Base-by-base conservation (phyloP, 805 yeast genomes). In the Wickerhamomyces bovis region DNA sequence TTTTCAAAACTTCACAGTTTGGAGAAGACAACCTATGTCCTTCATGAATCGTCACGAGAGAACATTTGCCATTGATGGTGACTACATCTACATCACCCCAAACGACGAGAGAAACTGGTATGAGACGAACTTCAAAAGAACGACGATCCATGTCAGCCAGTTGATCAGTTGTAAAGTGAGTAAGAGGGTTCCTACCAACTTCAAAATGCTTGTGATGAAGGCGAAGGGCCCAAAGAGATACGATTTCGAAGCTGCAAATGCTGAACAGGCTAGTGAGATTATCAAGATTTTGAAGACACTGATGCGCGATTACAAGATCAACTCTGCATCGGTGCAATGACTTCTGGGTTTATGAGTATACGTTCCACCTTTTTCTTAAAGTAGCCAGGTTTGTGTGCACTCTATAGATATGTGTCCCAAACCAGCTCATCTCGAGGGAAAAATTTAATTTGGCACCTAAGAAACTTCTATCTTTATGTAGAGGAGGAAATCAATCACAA, bases 51-150 rank as follows among this genome's bases (percentile, higher is more conserved):
- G 89, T 45, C 87, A 87, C 50, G 95, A 89, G 56, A 79, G 94
- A 56, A 78, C 89, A 1, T 70, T 92, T 28, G 89, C 94, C 1
- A 78, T 92, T 35, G 98, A 92, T 64, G 98, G 97, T n/a, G 96
- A 89, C 56, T 89, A 89, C 58, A 79, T 92, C 13, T 92, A 90
- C 57, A 77, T 92, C 42, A 79, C 88, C 57, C 97, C 97, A 0
- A 83, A 89, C 8, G 89, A 86, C 55, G 92, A 87, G 49, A 73
- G 79, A 48, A 78, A 76, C 54, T 78, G 88, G 77, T 79, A 85
- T 56, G 94, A 85, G 45, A 69, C 74, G 64, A 57, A 50, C 30
- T 77, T 85, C 54, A 90, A 90, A 60, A 90, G 96, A 0, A 80
- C 89, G 15, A 84, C 95, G 0, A 88, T 92, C 63, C 95, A 89